Percentiles rank a stretch among this genome's conserved stretches.
Conservation (phyloP, 2,329 filamentous ascomycete species). For the Ceratocystis huliohia region DNA sequence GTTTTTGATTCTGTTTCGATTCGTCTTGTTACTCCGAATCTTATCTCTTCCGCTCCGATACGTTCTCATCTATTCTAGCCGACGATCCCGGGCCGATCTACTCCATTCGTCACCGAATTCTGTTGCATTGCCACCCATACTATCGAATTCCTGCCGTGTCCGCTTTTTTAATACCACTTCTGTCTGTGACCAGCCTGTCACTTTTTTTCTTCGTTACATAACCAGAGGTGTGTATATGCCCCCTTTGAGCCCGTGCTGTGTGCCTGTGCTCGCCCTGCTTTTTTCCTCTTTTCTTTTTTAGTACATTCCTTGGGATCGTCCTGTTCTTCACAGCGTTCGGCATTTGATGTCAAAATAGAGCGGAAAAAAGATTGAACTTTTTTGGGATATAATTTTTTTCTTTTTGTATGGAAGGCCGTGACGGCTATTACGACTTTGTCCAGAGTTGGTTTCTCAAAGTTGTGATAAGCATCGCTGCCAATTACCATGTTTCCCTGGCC, state of each 20-base stretch:
- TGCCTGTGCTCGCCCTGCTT: conserved; percentile 9
- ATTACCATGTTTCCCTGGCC: not conserved
- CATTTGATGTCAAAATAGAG: conserved; percentile 5
- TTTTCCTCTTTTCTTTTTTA: conserved; percentile 10
- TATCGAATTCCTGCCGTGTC: conserved; percentile 6
- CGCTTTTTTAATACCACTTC: conserved; percentile 9
- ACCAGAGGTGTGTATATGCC: conserved; percentile 13
- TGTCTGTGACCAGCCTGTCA: conserved; percentile 19
- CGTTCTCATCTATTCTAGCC: not conserved
- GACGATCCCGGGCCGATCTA: not conserved
- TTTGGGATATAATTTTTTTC: not conserved
- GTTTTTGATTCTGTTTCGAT: not conserved
- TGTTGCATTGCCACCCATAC: not conserved
- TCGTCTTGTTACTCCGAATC: not conserved
- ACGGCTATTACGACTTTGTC: no score
- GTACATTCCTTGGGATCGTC: not conserved
- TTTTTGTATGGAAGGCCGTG: not conserved
- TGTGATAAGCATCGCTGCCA: not conserved
- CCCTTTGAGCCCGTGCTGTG: not conserved
- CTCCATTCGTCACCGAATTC: not conserved
- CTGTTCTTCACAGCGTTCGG: not conserved
- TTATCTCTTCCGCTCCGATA: not conserved
- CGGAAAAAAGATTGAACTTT: not conserved
- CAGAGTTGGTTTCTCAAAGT: not conserved
- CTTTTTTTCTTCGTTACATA: conserved; percentile 9